Evolutionary conservation across 2,329 filamentous ascomycete species (phyloP), one percentile per base, ranked within the genome.

Genomic region (Aspergillus fischeri): DNA sequence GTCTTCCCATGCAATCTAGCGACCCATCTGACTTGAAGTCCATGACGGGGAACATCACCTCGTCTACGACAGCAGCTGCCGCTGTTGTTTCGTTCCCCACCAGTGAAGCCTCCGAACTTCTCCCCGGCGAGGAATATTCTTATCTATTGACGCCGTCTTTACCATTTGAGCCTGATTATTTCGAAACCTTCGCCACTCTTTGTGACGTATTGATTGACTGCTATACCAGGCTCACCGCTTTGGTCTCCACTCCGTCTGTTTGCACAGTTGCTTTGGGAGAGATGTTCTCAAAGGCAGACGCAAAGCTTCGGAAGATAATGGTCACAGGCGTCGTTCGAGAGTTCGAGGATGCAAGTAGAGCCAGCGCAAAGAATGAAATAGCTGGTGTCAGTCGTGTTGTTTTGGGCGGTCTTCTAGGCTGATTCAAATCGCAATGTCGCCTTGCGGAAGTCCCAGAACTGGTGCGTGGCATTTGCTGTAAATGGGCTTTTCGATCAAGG

Each of bases 101-200:
- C 54, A 82, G 81, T 52, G 84, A 81, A 60, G 75, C 75, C 55
- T 75, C 70, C 7, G 89, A 91, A 61, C 80, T 91, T 25, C 78
- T 90, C 1, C 88, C 89, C 0, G 91, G 92, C 41, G 92, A 96
- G 69, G 91, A 95, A 67, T 99, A 97, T 73, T 86, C 86, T 0
- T 87, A 93, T 71, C 81, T 99, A 1, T 82, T 97, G 21, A 97
- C 93, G n/a, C 94, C 94, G 0, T 88, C 87, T 17, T 78, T 99
- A 50, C 94, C 94, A 0, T 99, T 99, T 70, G 92, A 97, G 63
- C 94, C 94, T 0, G 94, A 99, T 75, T 99, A 96, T 69, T 94
- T 93, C 73, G 92, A 95, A 77, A 97, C 92, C 0, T 97, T 97
- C 77, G 89, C 92, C 14, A 97, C 94, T 11, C 81, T 99, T 6